Conservation (phyloP, 75 land plant species). For the Selaginella tamariscina region DNA sequence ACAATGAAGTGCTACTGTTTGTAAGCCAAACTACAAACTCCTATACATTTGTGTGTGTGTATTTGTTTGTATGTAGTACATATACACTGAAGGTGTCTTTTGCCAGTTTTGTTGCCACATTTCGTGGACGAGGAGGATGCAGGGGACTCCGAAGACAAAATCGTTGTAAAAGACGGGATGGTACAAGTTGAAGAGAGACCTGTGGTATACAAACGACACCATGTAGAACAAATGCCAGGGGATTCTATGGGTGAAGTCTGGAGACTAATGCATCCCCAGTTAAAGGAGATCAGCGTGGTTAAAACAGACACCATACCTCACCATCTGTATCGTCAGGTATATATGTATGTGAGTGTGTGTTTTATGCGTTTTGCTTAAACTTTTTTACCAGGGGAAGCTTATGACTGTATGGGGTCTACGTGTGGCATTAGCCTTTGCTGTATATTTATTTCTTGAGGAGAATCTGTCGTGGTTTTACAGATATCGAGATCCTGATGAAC, state of each 20-base stretch:
- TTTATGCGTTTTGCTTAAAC: no score
- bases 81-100: not conserved
- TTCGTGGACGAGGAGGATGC: conserved; percentile 39
- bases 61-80: not conserved
- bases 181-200: conserved; percentile 20
- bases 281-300: conserved; percentile 60
- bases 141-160: conserved; percentile 14
- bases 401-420: conserved; percentile 90
- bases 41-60: conserved; percentile 2
- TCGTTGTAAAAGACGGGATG: not conserved
- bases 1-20: no score
- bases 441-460: conserved; percentile 51
- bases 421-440: conserved; percentile 37
- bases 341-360: no score
- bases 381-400: no score
- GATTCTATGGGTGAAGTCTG: conserved; percentile 92
- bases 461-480: conserved; percentile 50
- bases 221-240: conserved; percentile 77
- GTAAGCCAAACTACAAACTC: no score
- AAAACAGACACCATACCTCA: conserved; percentile 41
- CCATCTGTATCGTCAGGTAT: conserved; percentile 54
- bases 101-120: conserved; percentile 74
- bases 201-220: conserved; percentile 66
- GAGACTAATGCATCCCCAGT: conserved; percentile 71
- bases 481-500: conserved; percentile 41